Evolutionary conservation across 2,329 filamentous ascomycete species (phyloP), one percentile per base, ranked within the genome.

Genomic region (Purpureocillium takamizusanense): DNA sequence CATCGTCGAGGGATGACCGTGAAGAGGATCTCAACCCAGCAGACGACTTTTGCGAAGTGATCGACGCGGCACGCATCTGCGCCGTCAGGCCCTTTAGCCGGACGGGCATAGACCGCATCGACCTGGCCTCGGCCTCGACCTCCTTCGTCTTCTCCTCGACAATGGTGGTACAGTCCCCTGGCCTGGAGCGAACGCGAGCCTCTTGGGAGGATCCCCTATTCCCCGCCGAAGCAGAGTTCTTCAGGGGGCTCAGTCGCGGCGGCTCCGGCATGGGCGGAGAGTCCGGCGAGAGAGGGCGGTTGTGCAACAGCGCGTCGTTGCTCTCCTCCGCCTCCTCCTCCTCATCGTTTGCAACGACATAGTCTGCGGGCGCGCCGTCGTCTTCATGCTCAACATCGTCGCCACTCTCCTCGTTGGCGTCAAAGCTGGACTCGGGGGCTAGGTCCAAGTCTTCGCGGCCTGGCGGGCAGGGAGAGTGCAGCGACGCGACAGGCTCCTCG

Each of bases 191-290:
- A 8, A 46, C 34, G 21, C 50, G 53, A 15, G 46, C 44, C 16
- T 35, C 15, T 15, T 46, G 46, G 10, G 58, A 43, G 35, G 55
- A 42, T 27, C 63, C 55, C 45, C 62, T 45, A 46, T 78, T 78
- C 3, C 69, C 73, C 0, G 71, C 70, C 2, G 70, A 64, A 10
- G 61, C 59, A 2, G 67, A 72, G 41, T 74, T 69, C 35, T 67
- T 67, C 1, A 81, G 59, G 1, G 76, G 74, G 35, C 65, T 71
- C 35, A 72, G 46, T 35, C 66, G 69, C 13, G 63, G 69, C 2
- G 66, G 65, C 28, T 63, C 55, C 0, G 70, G 69, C 2, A 73
- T 53, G 3, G 71, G 65, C 3, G 68, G 61, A 2, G 70, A 66
- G 13, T 63, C 59, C 25, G 60, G 44, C 3, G 56, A 59, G 14